These are phyloP conservation scores for Solanum chilense DNA, from an alignment of 257 asterid species.

Conservation along the genomic window DNA sequence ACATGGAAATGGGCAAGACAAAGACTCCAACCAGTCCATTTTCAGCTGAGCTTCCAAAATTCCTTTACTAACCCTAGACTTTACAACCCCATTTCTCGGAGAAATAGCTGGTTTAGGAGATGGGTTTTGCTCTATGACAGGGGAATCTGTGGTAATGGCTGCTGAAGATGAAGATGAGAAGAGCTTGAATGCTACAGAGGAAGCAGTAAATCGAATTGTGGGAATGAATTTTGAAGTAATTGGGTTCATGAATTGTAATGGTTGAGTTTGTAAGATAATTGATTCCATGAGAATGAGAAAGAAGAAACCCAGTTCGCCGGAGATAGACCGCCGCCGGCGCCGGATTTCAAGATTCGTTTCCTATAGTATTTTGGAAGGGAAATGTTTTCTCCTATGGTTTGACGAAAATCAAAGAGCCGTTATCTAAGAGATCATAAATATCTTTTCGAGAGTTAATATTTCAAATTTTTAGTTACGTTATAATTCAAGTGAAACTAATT, in stretches of 20 bases:
- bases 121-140: not conserved
- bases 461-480: too few relatives aligned
- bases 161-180: constrained; percentile 17
- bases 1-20: constrained; percentile 42
- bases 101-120: constrained; percentile 15
- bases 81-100: constrained; percentile 11
- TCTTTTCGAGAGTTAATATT: too few relatives aligned
- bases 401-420: not conserved
- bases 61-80: constrained; percentile 16
- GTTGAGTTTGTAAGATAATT: not conserved
- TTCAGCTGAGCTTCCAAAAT: constrained; percentile 28
- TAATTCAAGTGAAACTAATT: too few relatives aligned
- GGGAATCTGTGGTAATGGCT: constrained; percentile 1
- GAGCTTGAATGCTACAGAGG: constrained; percentile 24
- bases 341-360: not conserved
- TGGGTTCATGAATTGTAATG: not conserved
- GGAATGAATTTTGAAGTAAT: constrained; percentile 5
- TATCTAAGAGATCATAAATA: too few relatives aligned
- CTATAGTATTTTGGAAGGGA: not conserved
- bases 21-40: constrained; percentile 49
- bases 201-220: constrained; percentile 22
- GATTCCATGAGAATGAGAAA: not conserved
- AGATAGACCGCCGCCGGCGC: not conserved
- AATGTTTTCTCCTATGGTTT: not conserved
- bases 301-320: not conserved